Conservation (phyloP, 192 early-diverging fungal species). For the Coemansia umbellata region DNA sequence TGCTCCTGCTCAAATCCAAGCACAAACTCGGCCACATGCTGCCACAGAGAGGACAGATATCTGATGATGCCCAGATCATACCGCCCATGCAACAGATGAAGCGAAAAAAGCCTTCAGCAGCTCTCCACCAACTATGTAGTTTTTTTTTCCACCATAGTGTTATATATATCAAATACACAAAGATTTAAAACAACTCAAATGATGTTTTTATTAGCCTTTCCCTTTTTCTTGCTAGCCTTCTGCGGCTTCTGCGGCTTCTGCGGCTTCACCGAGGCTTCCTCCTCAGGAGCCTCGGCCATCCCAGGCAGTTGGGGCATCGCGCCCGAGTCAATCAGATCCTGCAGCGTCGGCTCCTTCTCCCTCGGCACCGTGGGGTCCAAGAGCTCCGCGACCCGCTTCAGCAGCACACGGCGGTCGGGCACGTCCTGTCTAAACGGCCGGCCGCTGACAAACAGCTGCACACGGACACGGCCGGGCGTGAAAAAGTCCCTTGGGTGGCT, state of each 20-base stretch:
- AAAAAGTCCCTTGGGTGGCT: slow-evolving; percentile 68
- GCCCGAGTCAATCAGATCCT: slow-evolving; percentile 44
- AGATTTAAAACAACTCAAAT: slow-evolving; percentile 8
- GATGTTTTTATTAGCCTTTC: slow-evolving; percentile 30
- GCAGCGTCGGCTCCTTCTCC: slow-evolving; percentile 40
- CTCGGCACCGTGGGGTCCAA: slow-evolving; percentile 14
- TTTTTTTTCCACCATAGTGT: background rate
- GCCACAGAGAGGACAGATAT: slow-evolving; percentile 26
- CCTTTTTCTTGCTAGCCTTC: slow-evolving; percentile 44
- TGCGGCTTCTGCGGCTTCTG: slow-evolving; percentile 23
- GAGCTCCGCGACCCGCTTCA: slow-evolving; percentile 25
- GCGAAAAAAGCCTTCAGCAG: too few species aligned
- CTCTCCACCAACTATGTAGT: too few species aligned
- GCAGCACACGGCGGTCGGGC: slow-evolving; percentile 51
- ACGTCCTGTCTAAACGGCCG: slow-evolving; percentile 48
- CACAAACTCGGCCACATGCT: slow-evolving; percentile 1
- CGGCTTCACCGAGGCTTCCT: background rate
- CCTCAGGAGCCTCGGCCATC: background rate
- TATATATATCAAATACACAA: background rate
- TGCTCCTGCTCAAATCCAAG: background rate
- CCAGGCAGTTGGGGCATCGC: slow-evolving; percentile 40
- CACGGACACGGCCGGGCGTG: slow-evolving; percentile 65
- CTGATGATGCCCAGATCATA: slow-evolving; percentile 26
- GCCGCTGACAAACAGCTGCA: slow-evolving; percentile 53
- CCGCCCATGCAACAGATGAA: slow-evolving; percentile 41